Conservation (phyloP, 139 green algal species). For the Haematococcus sp. region DNA sequence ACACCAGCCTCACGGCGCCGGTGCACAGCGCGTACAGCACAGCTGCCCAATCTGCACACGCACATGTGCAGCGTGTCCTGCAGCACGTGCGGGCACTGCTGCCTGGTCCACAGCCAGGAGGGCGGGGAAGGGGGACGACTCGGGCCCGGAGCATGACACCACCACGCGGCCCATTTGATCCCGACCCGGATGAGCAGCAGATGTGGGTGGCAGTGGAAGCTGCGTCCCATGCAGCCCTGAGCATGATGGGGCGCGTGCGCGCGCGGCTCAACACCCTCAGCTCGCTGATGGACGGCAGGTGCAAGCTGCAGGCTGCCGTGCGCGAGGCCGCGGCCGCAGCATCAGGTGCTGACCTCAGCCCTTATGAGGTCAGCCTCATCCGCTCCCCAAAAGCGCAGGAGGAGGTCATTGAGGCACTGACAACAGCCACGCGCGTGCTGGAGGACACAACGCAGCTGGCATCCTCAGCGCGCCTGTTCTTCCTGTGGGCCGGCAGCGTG, state of each 20-base stretch:
- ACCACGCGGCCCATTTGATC: no score
- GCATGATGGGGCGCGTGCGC: constrained; percentile 3
- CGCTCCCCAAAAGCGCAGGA: not conserved
- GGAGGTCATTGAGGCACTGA: not conserved
- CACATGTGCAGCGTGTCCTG: not conserved
- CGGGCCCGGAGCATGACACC: not conserved
- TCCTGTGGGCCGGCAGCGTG: constrained; percentile 10
- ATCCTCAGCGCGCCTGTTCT: not conserved
- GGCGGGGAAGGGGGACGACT: not conserved
- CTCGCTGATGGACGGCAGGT: not conserved
- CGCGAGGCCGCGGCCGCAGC: not conserved
- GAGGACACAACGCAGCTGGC: constrained; percentile 6
- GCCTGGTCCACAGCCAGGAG: not conserved
- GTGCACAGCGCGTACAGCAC: not conserved
- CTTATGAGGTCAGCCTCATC: not conserved
- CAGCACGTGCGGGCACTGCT: no score
- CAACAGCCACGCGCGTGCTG: not conserved
- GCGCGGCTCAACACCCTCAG: not conserved
- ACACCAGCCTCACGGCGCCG: not conserved
- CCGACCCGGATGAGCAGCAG: not conserved
- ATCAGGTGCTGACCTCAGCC: no score
- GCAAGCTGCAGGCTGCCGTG: not conserved
- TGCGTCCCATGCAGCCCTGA: not conserved
- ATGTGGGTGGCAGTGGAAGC: constrained; percentile 4
- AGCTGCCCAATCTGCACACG: not conserved